A percentile compares a stretch with the other conserved stretches of the same genome.
Evolutionary conservation across 345 rosid species (phyloP).

Genomic region (Arabis alpina): DNA sequence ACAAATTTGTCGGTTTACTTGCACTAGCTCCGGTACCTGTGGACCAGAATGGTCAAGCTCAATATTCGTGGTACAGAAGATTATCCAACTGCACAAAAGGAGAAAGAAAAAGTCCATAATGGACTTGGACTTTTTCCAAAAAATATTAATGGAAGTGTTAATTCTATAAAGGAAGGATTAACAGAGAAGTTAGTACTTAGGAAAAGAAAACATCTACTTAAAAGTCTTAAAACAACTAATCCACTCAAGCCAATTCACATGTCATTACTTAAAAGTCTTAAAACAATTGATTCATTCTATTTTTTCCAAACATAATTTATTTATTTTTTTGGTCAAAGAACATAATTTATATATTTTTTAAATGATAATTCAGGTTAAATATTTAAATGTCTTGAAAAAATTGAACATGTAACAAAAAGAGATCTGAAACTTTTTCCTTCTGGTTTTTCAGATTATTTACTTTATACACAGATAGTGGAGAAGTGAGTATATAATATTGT

Average conservation of each 20-base stretch:
- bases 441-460: background rate
- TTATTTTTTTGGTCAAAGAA: background rate
- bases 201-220: background rate
- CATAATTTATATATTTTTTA: background rate
- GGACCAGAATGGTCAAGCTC: background rate
- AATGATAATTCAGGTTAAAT: background rate
- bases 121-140: conserved; percentile 10
- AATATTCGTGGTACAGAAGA: background rate
- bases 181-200: background rate
- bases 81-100: conserved; percentile 6
- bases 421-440: background rate
- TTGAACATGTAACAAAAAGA: background rate
- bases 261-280: background rate
- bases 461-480: conserved; percentile 1
- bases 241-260: conserved; percentile 2
- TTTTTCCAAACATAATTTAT: background rate
- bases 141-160: background rate
- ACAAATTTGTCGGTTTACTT: conserved; percentile 22
- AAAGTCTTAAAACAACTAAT: background rate
- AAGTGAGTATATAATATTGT: background rate
- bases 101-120: conserved; percentile 12
- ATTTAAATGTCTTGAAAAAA: background rate
- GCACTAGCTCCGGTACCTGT: background rate
- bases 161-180: background rate
- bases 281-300: background rate